Base-by-base conservation (phyloP, 495 filamentous ascomycete genomes). In the Penicillium bialowiezense region DNA sequence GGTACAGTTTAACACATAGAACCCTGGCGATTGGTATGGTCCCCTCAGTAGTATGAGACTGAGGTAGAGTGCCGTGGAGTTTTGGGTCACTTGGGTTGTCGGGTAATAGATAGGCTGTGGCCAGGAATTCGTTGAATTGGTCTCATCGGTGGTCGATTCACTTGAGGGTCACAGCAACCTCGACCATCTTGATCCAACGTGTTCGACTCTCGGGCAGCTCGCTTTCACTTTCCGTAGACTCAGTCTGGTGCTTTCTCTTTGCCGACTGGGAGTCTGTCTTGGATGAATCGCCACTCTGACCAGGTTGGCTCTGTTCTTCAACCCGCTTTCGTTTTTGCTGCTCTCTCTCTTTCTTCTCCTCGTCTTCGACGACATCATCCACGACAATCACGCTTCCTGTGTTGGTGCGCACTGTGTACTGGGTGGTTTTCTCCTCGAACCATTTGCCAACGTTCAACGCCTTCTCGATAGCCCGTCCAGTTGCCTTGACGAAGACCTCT, bases 391-490 rank as follows among this genome's bases (percentile, higher is more conserved):
- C 72, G 56, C 77, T 84, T 50, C 84, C 81, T 40, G 87, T 89
- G 56, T 72, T 73, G 42, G 87, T 49, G 48, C 73, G 52, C 5
- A 89, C 82, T 1, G 60, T 49, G 52, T 80, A 78, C 47, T 83
- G 81, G 15, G 64, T 65, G 36, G 63, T 65, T 50, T 81, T 74
- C 26, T 78, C 71, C 69, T 80, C 76, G 55, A 89, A 87, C 60
- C 79, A 86, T 48, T 77, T 63, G 12, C 77, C 88, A 7, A 89
- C 70, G 42, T 72, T 68, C 24, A 91, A 55, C 21, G 83, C 84
- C 67, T 80, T 86, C 62, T 83, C 75, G 42, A 96, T 91, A 26
- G 90, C 91, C 55, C 78, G 80, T 26, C 88, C 90, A 1, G 88
- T 91, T 13, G 82, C 92, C 47, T 91, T 87, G 9, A 96, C 54